Conservation (phyloP, 208 protist genomes). For the Angomonas deanei region DNA sequence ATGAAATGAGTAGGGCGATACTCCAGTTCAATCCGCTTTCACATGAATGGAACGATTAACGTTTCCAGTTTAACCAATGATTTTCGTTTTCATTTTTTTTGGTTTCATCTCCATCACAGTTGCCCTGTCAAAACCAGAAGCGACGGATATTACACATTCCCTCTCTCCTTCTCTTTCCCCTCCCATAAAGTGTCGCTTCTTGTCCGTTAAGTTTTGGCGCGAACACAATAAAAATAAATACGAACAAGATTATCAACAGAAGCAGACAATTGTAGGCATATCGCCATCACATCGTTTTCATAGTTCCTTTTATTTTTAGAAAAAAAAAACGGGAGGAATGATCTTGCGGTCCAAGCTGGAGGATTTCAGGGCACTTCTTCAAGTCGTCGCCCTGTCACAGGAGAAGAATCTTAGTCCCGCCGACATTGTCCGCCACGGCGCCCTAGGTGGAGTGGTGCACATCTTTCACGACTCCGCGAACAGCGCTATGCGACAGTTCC, state of each 20-base stretch:
- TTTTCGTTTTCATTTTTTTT: background rate
- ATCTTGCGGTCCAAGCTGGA: conserved; percentile 20
- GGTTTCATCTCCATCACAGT: too few relatives aligned
- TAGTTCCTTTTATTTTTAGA: background rate
- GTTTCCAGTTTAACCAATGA: too few relatives aligned
- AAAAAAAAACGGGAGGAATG: too few relatives aligned
- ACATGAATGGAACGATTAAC: too few relatives aligned
- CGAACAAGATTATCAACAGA: background rate
- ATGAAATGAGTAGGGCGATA: too few relatives aligned
- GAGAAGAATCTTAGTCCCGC: conserved; percentile 25
- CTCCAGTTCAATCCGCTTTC: too few relatives aligned
- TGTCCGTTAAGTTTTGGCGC: background rate
- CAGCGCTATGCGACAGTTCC: conserved; percentile 6
- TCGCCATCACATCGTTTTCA: background rate
- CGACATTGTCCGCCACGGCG: conserved; percentile 45
- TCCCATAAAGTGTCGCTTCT: background rate
- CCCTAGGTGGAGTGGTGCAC: conserved; percentile 60
- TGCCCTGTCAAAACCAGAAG: too few relatives aligned
- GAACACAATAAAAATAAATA: background rate
- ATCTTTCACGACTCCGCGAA: background rate
- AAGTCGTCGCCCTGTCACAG: conserved; percentile 52
- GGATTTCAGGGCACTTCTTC: conserved; percentile 58
- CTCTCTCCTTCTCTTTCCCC: background rate
- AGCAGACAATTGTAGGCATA: background rate
- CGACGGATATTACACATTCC: too few relatives aligned